phyloP scores from a whole-genome alignment of 495 filamentous ascomycete genomes.

The Daldinia bambusicola region DNA sequence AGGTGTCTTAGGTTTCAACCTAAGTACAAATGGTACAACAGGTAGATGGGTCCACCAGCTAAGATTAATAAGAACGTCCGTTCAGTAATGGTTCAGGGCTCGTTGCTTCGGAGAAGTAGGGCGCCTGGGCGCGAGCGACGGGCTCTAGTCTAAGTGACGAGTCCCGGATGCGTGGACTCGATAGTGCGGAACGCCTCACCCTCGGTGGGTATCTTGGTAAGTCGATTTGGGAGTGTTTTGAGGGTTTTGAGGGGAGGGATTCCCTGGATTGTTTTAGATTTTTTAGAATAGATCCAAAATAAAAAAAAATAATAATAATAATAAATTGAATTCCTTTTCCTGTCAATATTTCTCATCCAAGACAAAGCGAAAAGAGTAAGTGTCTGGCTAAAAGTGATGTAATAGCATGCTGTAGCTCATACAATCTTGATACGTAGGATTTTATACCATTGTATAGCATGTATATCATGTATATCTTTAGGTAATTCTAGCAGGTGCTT shows the following conservation, averaged over 20 bases:
- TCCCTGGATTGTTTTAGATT: slow-evolving; percentile 7
- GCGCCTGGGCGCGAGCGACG: slow-evolving; percentile 11
- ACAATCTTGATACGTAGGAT: slow-evolving; percentile 29
- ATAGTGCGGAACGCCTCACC: slow-evolving; percentile 39
- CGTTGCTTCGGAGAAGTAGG: slow-evolving; percentile 19
- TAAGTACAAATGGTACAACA: slow-evolving; percentile 12
- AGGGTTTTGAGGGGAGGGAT: slow-evolving; percentile 1
- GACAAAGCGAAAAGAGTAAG: slow-evolving; percentile 22
- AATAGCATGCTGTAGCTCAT: slow-evolving; percentile 15
- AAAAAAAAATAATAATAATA: slow-evolving; percentile 8
- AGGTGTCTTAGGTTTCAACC: slow-evolving; percentile 22
- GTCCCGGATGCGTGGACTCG: slow-evolving; percentile 42
- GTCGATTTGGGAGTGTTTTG: background rate
- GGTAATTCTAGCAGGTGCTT: background rate
- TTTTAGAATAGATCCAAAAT: slow-evolving; percentile 8
- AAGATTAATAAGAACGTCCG: slow-evolving; percentile 38
- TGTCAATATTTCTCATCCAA: slow-evolving; percentile 29
- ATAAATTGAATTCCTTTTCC: too few species aligned
- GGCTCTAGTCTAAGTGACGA: slow-evolving; percentile 26
- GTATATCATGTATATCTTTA: too few species aligned
- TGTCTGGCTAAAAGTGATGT: slow-evolving; percentile 14
- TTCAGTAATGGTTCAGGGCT: slow-evolving; percentile 34
- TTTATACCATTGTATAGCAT: slow-evolving; percentile 26
- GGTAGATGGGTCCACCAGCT: slow-evolving; percentile 32
- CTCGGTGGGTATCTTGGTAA: slow-evolving; percentile 26